These are phyloP conservation scores for Metschnikowia matae DNA, from an alignment of 805 yeast species.

Conservation along the genomic window DNA sequence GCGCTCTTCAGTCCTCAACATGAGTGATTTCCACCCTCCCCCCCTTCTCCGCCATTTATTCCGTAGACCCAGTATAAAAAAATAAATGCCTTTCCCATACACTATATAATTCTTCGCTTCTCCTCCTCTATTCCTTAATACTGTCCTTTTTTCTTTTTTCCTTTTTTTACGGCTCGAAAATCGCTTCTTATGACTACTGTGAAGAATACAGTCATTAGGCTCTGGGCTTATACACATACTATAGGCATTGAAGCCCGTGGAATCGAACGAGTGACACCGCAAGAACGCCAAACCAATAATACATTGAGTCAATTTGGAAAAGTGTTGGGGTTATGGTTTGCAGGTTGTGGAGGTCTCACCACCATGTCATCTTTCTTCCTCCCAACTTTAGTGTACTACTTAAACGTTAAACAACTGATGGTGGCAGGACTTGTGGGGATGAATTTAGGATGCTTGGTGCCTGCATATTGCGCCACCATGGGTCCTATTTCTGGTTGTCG, in stretches of 20 bases:
- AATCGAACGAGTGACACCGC: constrained; percentile 30
- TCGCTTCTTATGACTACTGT: not conserved
- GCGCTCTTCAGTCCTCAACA: not conserved
- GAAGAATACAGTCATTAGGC: not conserved
- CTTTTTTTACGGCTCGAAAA: no score
- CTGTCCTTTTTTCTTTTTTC: not conserved
- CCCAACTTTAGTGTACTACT: constrained; percentile 27
- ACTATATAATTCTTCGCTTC: no score
- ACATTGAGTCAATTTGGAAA: constrained; percentile 22
- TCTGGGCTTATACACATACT: not conserved
- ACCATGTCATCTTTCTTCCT: constrained; percentile 36
- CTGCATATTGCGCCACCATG: constrained; percentile 37
- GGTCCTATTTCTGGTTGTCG: constrained; percentile 38
- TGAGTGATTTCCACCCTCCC: not conserved
- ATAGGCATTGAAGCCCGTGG: constrained; percentile 34
- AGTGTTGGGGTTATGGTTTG: constrained; percentile 35
- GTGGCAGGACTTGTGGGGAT: constrained; percentile 28
- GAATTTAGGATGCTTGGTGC: constrained; percentile 33
- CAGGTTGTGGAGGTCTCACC: constrained; percentile 38
- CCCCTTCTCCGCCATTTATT: not conserved
- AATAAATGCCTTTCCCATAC: not conserved
- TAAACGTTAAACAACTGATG: constrained; percentile 25
- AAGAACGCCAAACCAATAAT: constrained; percentile 20
- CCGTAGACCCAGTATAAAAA: not conserved
- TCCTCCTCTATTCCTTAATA: not conserved